Base-by-base conservation (phyloP, 1,284 basidiomycete genomes). In the Cutaneotrichosporon cavernicola region DNA sequence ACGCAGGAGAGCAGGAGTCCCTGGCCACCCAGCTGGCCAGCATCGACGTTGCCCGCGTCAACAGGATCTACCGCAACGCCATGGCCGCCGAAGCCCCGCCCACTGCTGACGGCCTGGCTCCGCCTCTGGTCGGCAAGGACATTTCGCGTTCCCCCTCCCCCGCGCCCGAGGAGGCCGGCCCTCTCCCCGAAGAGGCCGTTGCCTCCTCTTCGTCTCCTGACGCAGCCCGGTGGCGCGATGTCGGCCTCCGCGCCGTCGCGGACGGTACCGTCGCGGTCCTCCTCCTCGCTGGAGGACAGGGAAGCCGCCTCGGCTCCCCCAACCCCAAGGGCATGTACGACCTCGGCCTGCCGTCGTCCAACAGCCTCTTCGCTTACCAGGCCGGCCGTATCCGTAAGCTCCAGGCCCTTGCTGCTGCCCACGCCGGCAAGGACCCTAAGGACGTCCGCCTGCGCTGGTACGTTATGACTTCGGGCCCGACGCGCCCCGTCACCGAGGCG, bases 291-390 rank as follows among this genome's bases (percentile, higher is more conserved):
- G 97, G 97, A 58, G 97, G 97, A 4, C 97, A 99, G 82, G 97
- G 97, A 26, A 97, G 95, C 18, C 86, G 97, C 61, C 84, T 99
- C 56, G 97, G 97, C 46, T 95, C 91, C 72, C 86, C 85, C 43
- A 90, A 89, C 26, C 97, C 97, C 31, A 99, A 99, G 78, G 97
- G 97, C 11, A 97, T 95, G 84, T 99, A 97, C 82, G 92, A 99
- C 79, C 97, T 99, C 72, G 90, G 89, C 18, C 85, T 99, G 50
- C 92, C 94, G 13, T 93, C 90, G 40, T 88, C 91, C 82, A 97
- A 95, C 82, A 88, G 89, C 34, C 87, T 99, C 64, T 99, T 99
- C 84, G 92, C 97, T 78, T 89, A 92, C 72, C 97, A 99, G 81
- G 97, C 95, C 5, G 94, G 97, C 81, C 87, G 96, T 59, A 97